Conservation (phyloP, 768 basidiomycete species). For the Russula griseocarnosa region DNA sequence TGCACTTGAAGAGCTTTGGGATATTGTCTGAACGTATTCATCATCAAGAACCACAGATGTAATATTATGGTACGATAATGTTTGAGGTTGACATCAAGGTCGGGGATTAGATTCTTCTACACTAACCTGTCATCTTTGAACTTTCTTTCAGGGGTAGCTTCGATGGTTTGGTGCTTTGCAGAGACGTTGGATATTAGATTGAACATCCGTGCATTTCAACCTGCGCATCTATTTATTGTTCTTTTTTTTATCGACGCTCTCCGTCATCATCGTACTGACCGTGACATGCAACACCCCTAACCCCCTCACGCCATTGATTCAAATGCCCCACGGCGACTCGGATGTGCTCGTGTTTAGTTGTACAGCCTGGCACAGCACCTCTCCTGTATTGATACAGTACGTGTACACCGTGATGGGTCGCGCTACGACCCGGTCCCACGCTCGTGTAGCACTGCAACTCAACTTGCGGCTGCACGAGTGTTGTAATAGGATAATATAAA, state of each 20-base stretch:
- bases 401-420: conserved; percentile 1
- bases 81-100: conserved; percentile 7
- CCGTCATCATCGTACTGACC: conserved; percentile 9
- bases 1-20: conserved; percentile 92
- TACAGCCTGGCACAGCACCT: conserved; percentile 1
- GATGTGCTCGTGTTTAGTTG: conserved; percentile 10
- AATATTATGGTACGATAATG: conserved; percentile 12
- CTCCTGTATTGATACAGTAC: conserved; percentile 19
- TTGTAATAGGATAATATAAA: conserved; percentile 17
- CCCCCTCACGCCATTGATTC: conserved; percentile 1
- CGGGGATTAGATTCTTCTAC: neutral
- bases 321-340: conserved; percentile 1
- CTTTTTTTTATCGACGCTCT: conserved; percentile 13
- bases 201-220: conserved; percentile 32
- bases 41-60: conserved; percentile 5
- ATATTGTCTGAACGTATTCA: conserved; percentile 60
- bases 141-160: conserved; percentile 3
- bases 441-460: conserved; percentile 33
- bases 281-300: neutral
- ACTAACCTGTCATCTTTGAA: neutral
- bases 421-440: conserved; percentile 13
- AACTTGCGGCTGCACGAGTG: conserved; percentile 33
- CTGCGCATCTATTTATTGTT: conserved; percentile 31
- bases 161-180: conserved; percentile 19
- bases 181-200: conserved; percentile 21